Conservation (phyloP, 306 rosid species). For the Casuarina cunninghamiana region DNA sequence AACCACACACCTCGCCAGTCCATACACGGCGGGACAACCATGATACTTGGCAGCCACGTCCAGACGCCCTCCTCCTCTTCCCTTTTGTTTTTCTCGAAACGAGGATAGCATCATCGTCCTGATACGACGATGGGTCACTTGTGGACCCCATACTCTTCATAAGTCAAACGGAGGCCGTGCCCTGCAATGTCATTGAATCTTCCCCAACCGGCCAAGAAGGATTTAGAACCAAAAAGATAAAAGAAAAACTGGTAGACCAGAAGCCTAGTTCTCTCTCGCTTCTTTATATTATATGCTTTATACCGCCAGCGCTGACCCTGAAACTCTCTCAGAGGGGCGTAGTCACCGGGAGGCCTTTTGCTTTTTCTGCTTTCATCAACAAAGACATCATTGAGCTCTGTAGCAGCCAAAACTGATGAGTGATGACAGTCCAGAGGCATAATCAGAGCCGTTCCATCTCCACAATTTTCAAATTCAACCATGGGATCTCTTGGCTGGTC, state of each 20-base stretch:
- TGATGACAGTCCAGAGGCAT: constrained; percentile 23
- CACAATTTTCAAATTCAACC: constrained; percentile 3
- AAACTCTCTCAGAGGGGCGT: background rate
- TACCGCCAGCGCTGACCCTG: background rate
- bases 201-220: background rate
- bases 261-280: background rate
- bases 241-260: background rate
- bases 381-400: background rate
- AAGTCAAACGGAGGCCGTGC: background rate
- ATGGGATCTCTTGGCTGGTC: constrained; percentile 16
- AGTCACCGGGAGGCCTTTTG: background rate
- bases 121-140: background rate
- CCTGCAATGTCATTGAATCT: background rate
- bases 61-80: background rate
- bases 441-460: background rate
- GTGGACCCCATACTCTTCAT: background rate
- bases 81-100: background rate
- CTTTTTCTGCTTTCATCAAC: constrained; percentile 11
- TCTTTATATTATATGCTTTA: background rate
- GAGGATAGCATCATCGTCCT: background rate
- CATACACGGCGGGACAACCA: no score
- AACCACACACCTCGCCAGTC: no score
- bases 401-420: constrained; percentile 16
- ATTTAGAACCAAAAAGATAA: no score
- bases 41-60: background rate